Percentiles rank a stretch among this genome's conserved stretches.
phyloP scores from a whole-genome alignment of 2,329 filamentous ascomycete genomes.

The Huntiella moniliformis region DNA sequence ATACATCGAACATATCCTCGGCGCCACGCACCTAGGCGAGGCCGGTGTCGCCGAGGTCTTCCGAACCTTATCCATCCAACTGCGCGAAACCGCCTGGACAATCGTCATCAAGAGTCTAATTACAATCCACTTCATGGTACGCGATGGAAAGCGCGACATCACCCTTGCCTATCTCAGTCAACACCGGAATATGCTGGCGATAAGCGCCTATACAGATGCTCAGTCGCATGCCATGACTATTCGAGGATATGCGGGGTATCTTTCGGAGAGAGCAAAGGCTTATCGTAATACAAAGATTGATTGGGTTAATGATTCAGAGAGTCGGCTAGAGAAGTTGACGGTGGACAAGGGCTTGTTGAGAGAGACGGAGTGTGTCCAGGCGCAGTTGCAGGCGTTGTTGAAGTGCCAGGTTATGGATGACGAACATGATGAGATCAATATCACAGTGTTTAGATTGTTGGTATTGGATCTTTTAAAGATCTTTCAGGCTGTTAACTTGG shows the following conservation, averaged over 20 bases:
- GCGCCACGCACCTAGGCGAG: slow-evolving; percentile 88
- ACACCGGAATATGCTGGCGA: slow-evolving; percentile 65
- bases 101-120: slow-evolving; percentile 96
- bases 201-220: slow-evolving; percentile 81
- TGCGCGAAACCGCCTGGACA: slow-evolving; percentile 98
- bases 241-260: slow-evolving; percentile 73
- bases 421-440: slow-evolving; percentile 90
- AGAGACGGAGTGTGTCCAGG: slow-evolving; percentile 80
- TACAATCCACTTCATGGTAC: slow-evolving; percentile 91
- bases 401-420: slow-evolving; percentile 76
- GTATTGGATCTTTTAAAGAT: slow-evolving; percentile 77
- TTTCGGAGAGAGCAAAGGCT: slow-evolving; percentile 62
- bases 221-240: slow-evolving; percentile 94
- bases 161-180: slow-evolving; percentile 71
- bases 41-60: slow-evolving; percentile 92
- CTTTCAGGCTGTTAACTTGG: slow-evolving; percentile 92
- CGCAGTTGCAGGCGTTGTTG: slow-evolving; percentile 66
- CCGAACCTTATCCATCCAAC: slow-evolving; percentile 66
- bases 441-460: slow-evolving; percentile 80
- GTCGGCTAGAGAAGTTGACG: slow-evolving; percentile 63
- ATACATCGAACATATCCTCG: slow-evolving; percentile 94
- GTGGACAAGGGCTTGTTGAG: slow-evolving; percentile 84
- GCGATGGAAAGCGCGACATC: slow-evolving; percentile 78
- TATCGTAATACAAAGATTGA: slow-evolving; percentile 74
- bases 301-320: slow-evolving; percentile 70